These are phyloP conservation scores for Wickerhamiella australiensis DNA, from an alignment of 805 yeast species.

Conservation along the genomic window DNA sequence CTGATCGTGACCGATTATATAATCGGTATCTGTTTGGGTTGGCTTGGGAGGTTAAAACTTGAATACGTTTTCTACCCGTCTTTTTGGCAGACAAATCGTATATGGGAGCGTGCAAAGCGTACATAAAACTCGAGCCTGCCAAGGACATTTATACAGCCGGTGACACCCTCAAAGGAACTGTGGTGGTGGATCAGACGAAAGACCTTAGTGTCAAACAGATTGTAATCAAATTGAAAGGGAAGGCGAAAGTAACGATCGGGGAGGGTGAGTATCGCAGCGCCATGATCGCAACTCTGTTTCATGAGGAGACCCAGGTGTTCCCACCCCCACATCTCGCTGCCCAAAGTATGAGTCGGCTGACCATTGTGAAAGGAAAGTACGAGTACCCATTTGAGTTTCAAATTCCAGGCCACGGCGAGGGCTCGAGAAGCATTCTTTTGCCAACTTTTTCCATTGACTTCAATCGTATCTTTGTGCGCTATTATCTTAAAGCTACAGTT, in stretches of 20 bases:
- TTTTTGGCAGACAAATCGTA: not conserved
- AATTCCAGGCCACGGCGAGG: conserved; percentile 10
- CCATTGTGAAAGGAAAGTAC: conserved; percentile 8
- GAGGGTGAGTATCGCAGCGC: conserved; percentile 13
- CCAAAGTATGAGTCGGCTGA: not conserved
- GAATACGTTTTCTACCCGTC: not conserved
- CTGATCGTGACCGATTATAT: not conserved
- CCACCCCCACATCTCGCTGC: conserved; percentile 3
- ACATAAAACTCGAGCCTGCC: not conserved
- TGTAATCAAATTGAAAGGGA: conserved; percentile 10
- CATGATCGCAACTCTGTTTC: not conserved
- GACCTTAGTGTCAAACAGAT: conserved; percentile 9
- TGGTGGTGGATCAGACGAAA: not conserved
- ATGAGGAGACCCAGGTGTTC: conserved; percentile 7
- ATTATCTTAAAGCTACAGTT: conserved; percentile 11
- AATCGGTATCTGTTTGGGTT: not conserved
- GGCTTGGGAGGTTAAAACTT: not conserved
- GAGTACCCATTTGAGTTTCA: conserved; percentile 10
- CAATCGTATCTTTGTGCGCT: conserved; percentile 9
- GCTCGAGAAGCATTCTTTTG: not conserved
- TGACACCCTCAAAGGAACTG: conserved; percentile 5
- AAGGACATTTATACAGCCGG: conserved; percentile 9
- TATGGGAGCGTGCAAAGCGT: conserved; percentile 7
- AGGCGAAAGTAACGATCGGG: conserved; percentile 11
- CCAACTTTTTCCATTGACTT: conserved; percentile 7